Conservation (phyloP, 306 rosid species). For the Rosa chinensis region DNA sequence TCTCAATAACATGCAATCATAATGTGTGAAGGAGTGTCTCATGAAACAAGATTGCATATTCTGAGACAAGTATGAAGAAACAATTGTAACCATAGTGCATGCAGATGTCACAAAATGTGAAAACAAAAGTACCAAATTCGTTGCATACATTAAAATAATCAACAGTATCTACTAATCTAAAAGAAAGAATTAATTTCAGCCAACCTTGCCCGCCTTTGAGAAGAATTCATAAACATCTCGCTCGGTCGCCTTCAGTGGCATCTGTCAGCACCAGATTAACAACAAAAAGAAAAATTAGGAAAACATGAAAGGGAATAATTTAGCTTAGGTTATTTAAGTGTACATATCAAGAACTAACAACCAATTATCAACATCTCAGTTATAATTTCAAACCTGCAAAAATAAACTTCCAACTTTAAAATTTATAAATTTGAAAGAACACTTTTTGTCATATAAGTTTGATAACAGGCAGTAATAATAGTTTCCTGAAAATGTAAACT, state of each 20-base stretch:
- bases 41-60: slow-evolving; percentile 26
- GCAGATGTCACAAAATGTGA: not conserved
- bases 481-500: not conserved
- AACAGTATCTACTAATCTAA: not conserved
- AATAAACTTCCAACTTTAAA: not conserved
- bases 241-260: slow-evolving; percentile 98
- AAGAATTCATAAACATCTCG: slow-evolving; percentile 90
- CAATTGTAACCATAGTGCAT: not conserved
- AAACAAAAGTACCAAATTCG: not conserved
- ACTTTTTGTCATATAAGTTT: not conserved
- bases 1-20: slow-evolving; percentile 37
- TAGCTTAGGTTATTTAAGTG: not conserved
- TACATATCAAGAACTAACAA: not conserved
- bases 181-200: slow-evolving; percentile 19
- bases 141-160: not conserved
- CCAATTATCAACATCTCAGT: not conserved
- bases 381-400: not conserved
- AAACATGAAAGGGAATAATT: slow-evolving; percentile 5
- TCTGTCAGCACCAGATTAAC: slow-evolving; percentile 50
- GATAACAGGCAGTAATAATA: not conserved
- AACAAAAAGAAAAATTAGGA: slow-evolving; percentile 26
- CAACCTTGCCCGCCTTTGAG: slow-evolving; percentile 97
- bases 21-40: slow-evolving; percentile 24
- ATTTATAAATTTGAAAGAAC: not conserved
- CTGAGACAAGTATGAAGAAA: slow-evolving; percentile 8